Percentiles rank a stretch among this genome's conserved stretches.
Conservation (phyloP, 805 yeast genomes). For the Ogataea degrootiae region DNA sequence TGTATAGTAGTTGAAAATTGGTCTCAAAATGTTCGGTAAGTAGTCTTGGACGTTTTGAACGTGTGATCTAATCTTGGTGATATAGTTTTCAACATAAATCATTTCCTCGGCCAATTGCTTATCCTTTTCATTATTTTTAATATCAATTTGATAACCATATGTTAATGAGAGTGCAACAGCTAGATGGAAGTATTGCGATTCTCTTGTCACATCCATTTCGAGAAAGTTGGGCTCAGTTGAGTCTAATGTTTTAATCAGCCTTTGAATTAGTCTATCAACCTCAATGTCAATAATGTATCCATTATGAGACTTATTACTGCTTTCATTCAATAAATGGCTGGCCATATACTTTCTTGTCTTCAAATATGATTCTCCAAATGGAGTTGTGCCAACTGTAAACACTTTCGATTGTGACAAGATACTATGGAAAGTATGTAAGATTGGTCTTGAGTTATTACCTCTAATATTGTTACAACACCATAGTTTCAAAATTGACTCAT, state of each 20-base stretch:
- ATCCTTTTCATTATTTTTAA: slow-evolving; percentile 34
- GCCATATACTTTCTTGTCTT: slow-evolving; percentile 46
- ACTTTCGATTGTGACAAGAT: slow-evolving; percentile 52
- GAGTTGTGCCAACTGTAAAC: slow-evolving; percentile 63
- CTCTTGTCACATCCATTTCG: slow-evolving; percentile 38
- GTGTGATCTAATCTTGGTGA: slow-evolving; percentile 55
- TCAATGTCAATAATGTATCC: slow-evolving; percentile 36
- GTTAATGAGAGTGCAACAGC: slow-evolving; percentile 46
- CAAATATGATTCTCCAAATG: slow-evolving; percentile 44
- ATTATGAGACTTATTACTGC: slow-evolving; percentile 29
- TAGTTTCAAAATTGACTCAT: slow-evolving; percentile 44
- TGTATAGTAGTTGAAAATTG: slow-evolving; percentile 12
- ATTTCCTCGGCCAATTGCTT: slow-evolving; percentile 44
- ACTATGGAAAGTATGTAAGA: slow-evolving; percentile 61
- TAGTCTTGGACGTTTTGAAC: slow-evolving; percentile 52
- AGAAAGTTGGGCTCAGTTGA: not conserved
- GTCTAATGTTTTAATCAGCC: slow-evolving; percentile 2
- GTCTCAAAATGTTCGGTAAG: slow-evolving; percentile 39
- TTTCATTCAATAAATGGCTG: slow-evolving; percentile 35
- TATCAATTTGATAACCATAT: slow-evolving; percentile 47
- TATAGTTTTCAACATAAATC: slow-evolving; percentile 49
- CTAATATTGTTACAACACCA: slow-evolving; percentile 45
- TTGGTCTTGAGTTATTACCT: slow-evolving; percentile 64
- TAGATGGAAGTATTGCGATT: slow-evolving; percentile 47
- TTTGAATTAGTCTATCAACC: slow-evolving; percentile 24